Conservation (phyloP, 345 rosid genomes). For the Acer negundo region DNA sequence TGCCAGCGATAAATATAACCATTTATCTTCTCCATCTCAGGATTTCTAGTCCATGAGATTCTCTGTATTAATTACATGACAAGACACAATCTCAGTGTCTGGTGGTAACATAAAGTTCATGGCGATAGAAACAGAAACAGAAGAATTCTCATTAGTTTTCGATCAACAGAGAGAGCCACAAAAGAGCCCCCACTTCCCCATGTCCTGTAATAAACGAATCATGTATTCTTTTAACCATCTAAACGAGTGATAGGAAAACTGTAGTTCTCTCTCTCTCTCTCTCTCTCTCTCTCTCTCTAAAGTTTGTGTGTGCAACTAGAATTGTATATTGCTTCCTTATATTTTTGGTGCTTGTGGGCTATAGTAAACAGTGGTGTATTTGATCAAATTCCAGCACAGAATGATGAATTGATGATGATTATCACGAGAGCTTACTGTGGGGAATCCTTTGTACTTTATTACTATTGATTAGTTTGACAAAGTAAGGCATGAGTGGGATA, state of each 20-base stretch:
- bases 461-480: background rate
- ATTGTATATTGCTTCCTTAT: background rate
- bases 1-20: constrained; percentile 34
- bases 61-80: background rate
- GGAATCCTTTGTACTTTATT: background rate
- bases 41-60: background rate
- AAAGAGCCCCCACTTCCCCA: background rate
- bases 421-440: background rate
- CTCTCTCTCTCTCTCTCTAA: background rate
- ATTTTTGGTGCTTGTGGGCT: background rate
- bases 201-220: background rate
- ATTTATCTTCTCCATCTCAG: background rate
- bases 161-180: background rate
- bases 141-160: background rate
- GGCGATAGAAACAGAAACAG: background rate
- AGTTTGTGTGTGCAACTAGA: background rate
- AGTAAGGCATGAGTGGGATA: background rate
- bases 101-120: too few relatives aligned
- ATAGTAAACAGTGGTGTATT: background rate
- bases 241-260: background rate
- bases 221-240: background rate
- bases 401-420: background rate
- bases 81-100: background rate
- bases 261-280: background rate
- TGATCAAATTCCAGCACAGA: background rate